Conservation (phyloP, 2,329 filamentous ascomycete species). For the Neofusicoccum kwambonambiense region DNA sequence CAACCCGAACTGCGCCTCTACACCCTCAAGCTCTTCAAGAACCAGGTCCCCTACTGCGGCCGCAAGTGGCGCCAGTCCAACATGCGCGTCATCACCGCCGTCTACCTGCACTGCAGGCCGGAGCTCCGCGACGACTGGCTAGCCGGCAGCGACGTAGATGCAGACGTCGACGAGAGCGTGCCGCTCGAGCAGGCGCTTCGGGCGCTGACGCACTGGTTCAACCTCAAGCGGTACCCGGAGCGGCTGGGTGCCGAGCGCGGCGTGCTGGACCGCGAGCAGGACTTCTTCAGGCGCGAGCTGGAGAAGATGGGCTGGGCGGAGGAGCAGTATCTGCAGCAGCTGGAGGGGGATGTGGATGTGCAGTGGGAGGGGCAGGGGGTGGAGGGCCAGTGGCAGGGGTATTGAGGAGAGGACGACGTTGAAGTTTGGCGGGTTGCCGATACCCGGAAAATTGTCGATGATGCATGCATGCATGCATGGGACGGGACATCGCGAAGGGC, state of each 20-base stretch:
- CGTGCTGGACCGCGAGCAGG: constrained; percentile 45
- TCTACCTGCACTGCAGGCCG: constrained; percentile 90
- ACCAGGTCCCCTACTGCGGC: constrained; percentile 95
- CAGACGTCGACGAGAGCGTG: constrained; percentile 87
- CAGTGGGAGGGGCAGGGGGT: constrained; percentile 2
- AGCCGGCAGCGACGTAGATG: constrained; percentile 84
- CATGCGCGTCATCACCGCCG: constrained; percentile 97
- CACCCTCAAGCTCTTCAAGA: constrained; percentile 97
- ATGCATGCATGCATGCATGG: too few species aligned
- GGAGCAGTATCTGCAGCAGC: constrained; percentile 7
- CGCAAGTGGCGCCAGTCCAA: constrained; percentile 97
- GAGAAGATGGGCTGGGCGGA: constrained; percentile 50
- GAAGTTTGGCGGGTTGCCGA: not conserved
- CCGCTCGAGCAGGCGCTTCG: constrained; percentile 88
- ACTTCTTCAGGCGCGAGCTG: constrained; percentile 50
- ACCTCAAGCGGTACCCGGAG: constrained; percentile 77
- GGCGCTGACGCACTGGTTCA: constrained; percentile 92
- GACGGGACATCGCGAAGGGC: too few species aligned
- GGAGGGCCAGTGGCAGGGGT: constrained; percentile 11
- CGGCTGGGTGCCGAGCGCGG: constrained; percentile 59
- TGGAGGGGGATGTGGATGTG: constrained; percentile 21
- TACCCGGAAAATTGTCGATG: not conserved
- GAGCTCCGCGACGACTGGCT: constrained; percentile 96
- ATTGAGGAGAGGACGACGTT: not conserved
- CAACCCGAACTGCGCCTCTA: constrained; percentile 86